Base-by-base conservation (phyloP, 345 rosid species). In the Triadica sebifera region DNA sequence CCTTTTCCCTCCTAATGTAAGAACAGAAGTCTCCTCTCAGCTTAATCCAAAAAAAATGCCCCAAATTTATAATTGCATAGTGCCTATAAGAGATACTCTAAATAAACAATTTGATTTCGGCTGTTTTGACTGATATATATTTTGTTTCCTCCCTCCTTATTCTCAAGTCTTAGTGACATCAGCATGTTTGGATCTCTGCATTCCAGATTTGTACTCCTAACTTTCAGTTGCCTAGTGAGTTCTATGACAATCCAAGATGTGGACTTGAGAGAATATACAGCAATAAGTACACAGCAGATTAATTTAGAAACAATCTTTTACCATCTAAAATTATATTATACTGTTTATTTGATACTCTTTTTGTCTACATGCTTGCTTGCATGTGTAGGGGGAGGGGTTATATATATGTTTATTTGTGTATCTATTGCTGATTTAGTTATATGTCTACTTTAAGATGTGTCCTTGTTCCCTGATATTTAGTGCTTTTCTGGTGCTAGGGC, bases 401-500 rank as follows among this genome's bases (percentile, higher is more conserved):
- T 38, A 9, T 29, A 4, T 61, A 37, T 61, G n/a, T 62, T 6
- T 16, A 13, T 41, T 41, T 29, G 47, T 41, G 15, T 64, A 47
- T 39, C 29, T 20, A 12, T 24, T 2, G 29, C 17, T 43, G 51
- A 58, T 24, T 8, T 43, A 41, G 17, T 65, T 45, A 29, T 45
- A 41, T 22, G 25, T 46, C 12, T 1, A 17, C 34, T 17, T 41
- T 13, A 41, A 22, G 15, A 19, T 65, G 10, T 65, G 29, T 65
- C 51, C 19, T 69, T n/a, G 3, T 22, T 65, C 3, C 43, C 71
- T 65, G 20, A 55, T 16, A 13, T 37, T 50, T 29, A 19, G 4
- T 19, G 47, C 38, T 15, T 63, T 38, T 41, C 73, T 79, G 69
- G 16, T 81, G 66, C 69, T 70, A 94, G 98, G 83, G 85, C 97